phyloP scores from a whole-genome alignment of 2,329 filamentous ascomycete genomes.

The Elsinoe fawcettii region DNA sequence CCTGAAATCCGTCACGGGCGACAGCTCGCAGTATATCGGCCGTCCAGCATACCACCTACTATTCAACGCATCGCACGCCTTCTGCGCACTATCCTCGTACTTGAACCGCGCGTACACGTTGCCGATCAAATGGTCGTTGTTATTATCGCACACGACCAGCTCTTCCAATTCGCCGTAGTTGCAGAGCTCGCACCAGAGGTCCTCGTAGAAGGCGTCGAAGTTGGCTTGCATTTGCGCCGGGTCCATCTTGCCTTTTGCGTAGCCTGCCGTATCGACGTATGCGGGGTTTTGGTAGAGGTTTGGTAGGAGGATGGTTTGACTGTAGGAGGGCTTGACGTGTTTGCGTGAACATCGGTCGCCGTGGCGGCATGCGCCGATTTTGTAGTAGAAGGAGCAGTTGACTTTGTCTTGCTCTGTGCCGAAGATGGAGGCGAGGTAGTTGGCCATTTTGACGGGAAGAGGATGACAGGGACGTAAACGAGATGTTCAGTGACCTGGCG shows the following conservation, averaged over 20 bases:
- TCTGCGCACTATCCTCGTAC: slow-evolving; percentile 93
- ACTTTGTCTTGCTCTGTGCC: slow-evolving; percentile 98
- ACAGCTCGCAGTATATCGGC: slow-evolving; percentile 96
- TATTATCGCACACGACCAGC: slow-evolving; percentile 97
- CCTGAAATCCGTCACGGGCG: slow-evolving; percentile 93
- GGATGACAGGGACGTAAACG: neutral
- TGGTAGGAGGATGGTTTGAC: slow-evolving; percentile 92
- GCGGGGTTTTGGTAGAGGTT: slow-evolving; percentile 99
- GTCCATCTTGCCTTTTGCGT: slow-evolving; percentile 90
- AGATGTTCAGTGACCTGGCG: neutral
- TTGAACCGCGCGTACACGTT: slow-evolving; percentile 99
- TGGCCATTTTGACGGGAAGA: slow-evolving; percentile 59
- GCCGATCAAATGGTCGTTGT: slow-evolving; percentile 97
- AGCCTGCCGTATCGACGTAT: slow-evolving; percentile 54
- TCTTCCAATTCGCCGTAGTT: slow-evolving; percentile 97
- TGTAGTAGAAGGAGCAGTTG: slow-evolving; percentile 99
- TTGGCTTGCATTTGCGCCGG: slow-evolving; percentile 93
- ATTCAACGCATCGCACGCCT: slow-evolving; percentile 89
- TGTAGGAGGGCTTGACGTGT: slow-evolving; percentile 98
- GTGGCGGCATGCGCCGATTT: slow-evolving; percentile 97
- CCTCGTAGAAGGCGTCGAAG: slow-evolving; percentile 99
- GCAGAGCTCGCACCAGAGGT: slow-evolving; percentile 99
- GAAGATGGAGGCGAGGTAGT: slow-evolving; percentile 98
- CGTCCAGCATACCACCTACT: slow-evolving; percentile 92
- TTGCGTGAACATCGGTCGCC: slow-evolving; percentile 97